Evolutionary conservation across 495 filamentous ascomycete species (phyloP).

Genomic region (Trichoderma parareesei): DNA sequence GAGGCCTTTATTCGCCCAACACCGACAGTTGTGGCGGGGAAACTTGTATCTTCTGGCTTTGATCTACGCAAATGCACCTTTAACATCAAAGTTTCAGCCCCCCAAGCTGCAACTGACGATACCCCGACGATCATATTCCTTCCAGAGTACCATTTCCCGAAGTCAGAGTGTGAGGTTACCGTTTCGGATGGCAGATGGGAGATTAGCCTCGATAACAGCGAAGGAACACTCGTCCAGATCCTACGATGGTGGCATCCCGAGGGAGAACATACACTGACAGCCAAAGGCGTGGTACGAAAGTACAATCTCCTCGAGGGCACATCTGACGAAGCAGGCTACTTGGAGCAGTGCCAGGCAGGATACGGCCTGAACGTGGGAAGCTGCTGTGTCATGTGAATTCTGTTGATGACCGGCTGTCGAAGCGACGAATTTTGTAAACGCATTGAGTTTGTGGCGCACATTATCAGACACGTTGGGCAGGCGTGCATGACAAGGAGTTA

Average conservation of each 20-base stretch:
- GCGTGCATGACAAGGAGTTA: neutral
- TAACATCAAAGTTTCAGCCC: constrained; percentile 52
- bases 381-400: constrained; percentile 35
- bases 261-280: constrained; percentile 71
- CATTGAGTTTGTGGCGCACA: neutral
- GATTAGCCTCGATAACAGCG: constrained; percentile 61
- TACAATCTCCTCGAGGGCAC: constrained; percentile 29
- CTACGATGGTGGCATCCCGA: constrained; percentile 86
- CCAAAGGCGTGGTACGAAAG: constrained; percentile 59
- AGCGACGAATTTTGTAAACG: neutral
- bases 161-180: constrained; percentile 54
- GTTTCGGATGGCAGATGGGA: constrained; percentile 86
- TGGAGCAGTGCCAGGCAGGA: constrained; percentile 38
- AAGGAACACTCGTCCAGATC: constrained; percentile 58
- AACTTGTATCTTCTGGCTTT: constrained; percentile 61
- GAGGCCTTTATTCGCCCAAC: constrained; percentile 87
- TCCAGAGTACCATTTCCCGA: constrained; percentile 90
- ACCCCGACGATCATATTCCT: constrained; percentile 77
- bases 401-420: neutral
- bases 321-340: constrained; percentile 36
- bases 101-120: constrained; percentile 43
- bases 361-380: constrained; percentile 25
- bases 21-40: constrained; percentile 66
- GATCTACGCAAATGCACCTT: constrained; percentile 72
- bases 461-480: neutral